phyloP scores from a whole-genome alignment of 2,329 filamentous ascomycete species.

The Leptosphaerulina australis region DNA sequence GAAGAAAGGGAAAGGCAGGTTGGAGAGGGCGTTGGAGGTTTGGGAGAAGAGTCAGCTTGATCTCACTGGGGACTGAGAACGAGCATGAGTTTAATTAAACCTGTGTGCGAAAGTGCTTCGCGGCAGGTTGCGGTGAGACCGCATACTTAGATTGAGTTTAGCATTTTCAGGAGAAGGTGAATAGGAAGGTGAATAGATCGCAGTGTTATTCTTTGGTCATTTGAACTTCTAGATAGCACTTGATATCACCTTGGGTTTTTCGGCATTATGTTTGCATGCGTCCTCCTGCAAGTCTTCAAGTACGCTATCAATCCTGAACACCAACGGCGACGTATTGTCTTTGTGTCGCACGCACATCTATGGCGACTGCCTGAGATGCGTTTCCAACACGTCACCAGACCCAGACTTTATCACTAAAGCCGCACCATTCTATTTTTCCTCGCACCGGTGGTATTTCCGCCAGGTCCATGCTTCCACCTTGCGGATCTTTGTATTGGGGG shows the following conservation, averaged over 20 bases:
- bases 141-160: background rate
- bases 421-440: too few relatives aligned
- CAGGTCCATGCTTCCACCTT: too few relatives aligned
- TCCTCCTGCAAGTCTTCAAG: too few relatives aligned
- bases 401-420: too few relatives aligned
- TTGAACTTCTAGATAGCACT: background rate
- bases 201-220: background rate
- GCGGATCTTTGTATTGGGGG: too few relatives aligned
- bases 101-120: slow-evolving; percentile 18
- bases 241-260: background rate
- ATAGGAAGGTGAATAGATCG: background rate
- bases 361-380: too few relatives aligned
- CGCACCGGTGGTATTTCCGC: too few relatives aligned
- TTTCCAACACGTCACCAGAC: too few relatives aligned
- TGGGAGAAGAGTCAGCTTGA: slow-evolving; percentile 15
- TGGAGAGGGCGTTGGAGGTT: slow-evolving; percentile 11
- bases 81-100: background rate
- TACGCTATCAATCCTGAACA: too few relatives aligned
- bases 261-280: too few relatives aligned
- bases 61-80: slow-evolving; percentile 7
- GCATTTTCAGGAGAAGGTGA: background rate
- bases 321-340: too few relatives aligned
- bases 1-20: background rate
- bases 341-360: too few relatives aligned
- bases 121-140: background rate